Evolutionary conservation across 164 flowering plant species (phyloP), one percentile per base, ranked within the genome.

Genomic region (Piper betle): DNA sequence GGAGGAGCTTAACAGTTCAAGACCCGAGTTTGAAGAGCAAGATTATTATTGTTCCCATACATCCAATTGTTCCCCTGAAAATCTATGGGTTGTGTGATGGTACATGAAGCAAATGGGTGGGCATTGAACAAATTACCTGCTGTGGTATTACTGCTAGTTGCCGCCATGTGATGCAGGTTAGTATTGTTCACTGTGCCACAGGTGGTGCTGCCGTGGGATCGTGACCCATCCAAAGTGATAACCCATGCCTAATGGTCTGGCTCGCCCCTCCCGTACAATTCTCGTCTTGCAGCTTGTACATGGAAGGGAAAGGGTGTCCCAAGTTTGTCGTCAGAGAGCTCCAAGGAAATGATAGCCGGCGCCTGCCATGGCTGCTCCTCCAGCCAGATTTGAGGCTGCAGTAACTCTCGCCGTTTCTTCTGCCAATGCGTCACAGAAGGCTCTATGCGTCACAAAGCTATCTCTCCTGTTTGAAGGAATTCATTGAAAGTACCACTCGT

Each of bases 341-440:
- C 75, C 72, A 57, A 68, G 39, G 33, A 41, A 65, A 33, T 79
- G 82, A 62, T 85, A 75, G 59, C 69, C 77, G 25, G 74, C 54
- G 39, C 63, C 71, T n/a, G 58, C 64, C 7, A 50, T 25, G 12
- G 50, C 62, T 54, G 60, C 58, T 52, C 71, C 41, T 52, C 60
- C 69, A 74, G 57, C 70, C 38, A 80, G 60, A 66, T 65, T 79
- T 1, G 83, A 62, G 52, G 85, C 84, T 59, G 88, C 86, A 13
- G 77, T 76, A 16, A 90, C 69, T 68, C 91, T 77, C 0, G 95
- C 92, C n/a, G 90, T 85, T 72, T 90, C 97, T 68, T 85, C 92
- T 17, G 97, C 95, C 62, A 90, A 68, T 50, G 95, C 97, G 59
- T 87, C 97, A 55, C 92, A 90, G 73, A 87, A 90, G n/a, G 97